These are phyloP conservation scores for Aristolochia californica DNA, from an alignment of 164 flowering plant species.

Conservation along the genomic window DNA sequence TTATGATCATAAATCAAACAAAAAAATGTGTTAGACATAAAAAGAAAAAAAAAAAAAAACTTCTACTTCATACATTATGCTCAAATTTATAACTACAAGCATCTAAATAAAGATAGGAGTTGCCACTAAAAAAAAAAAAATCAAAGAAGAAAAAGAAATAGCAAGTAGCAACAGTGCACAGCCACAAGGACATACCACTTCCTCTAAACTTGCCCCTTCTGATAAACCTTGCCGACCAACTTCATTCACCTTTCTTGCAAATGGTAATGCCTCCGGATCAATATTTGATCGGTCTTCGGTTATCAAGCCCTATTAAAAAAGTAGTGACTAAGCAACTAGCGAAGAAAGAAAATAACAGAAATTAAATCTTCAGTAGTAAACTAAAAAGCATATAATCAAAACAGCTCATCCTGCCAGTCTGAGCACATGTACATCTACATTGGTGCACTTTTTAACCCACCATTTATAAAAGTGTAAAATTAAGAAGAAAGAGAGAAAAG, in stretches of 20 bases:
- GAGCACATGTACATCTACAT: too few species aligned
- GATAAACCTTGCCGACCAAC: conserved; percentile 57
- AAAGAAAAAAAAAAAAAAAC: background rate
- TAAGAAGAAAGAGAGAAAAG: too few species aligned
- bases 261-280: conserved; percentile 86
- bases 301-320: conserved; percentile 59
- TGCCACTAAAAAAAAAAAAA: too few species aligned
- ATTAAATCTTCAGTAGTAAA: too few species aligned
- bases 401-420: too few species aligned
- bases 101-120: background rate
- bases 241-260: conserved; percentile 77
- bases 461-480: too few species aligned
- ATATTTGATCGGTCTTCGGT: conserved; percentile 72
- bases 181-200: conserved; percentile 51
- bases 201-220: conserved; percentile 82
- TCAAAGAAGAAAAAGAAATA: too few species aligned
- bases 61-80: background rate
- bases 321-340: background rate
- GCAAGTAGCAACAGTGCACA: too few species aligned
- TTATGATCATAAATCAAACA: background rate
- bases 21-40: too few species aligned
- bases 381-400: too few species aligned
- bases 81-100: background rate
- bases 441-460: too few species aligned
- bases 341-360: too few species aligned